Base-by-base conservation (phyloP, 2,329 filamentous ascomycete genomes). In the Alternaria incomplexa region DNA sequence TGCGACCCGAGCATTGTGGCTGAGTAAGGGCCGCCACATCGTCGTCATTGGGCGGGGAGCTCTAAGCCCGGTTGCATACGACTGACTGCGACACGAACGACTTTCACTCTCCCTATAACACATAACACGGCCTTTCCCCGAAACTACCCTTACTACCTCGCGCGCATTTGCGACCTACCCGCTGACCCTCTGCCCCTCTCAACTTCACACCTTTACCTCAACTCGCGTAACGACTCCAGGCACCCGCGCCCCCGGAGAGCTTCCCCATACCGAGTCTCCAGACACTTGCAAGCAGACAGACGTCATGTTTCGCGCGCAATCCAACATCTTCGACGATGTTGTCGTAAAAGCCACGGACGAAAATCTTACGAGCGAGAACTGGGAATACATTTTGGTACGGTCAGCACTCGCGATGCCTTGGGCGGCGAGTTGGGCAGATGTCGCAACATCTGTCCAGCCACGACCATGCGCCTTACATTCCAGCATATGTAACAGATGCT, bases 331-430 rank as follows among this genome's bases (percentile, higher is more conserved):
- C 72, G 89, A 91, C 79, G 89, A 91, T 74, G 87, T 87, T 71
- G 88, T 91, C 79, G 90, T 88, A 76, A 91, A 91, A 83, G 94
- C 96, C 77, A 99, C 96, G 60, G 96, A 99, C 82, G 96, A 99
- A 86, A 99, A 97, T 82, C 88, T 98, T 73, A 98, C 94, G 88
- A 96, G 82, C 64, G 86, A 87, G 81, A 91, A 91, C 79, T 92
- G 90, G 90, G 90, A 91, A 78, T 90, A 85, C 70, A 90, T 90
- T 70, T 82, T 90, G 73, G 85, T 87, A 83, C 4, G 72, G 9
- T n/a, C 44, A 56, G 22, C 22, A 50, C 48, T 44, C 43, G 43
- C 53, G 23, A 45, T 46, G 30, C 43, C 17, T 43, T 48, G 30
- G 28, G 32, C 43, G 47, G 46, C 55, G 20, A 52, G 25, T 22